Evolutionary conservation across 345 rosid species (phyloP).

Genomic region (Dipteronia sinensis): DNA sequence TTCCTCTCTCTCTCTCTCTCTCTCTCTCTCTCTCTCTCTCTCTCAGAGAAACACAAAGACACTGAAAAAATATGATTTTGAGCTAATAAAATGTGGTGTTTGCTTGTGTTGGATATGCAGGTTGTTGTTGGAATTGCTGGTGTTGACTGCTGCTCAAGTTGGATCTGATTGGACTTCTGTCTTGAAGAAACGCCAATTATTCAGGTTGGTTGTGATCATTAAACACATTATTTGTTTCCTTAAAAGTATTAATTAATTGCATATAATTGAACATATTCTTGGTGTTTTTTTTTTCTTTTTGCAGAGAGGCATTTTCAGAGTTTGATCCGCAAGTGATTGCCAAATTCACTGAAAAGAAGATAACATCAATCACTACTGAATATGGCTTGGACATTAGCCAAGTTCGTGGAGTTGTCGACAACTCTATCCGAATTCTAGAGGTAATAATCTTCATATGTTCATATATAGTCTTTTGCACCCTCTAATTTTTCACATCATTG

Average conservation of each 20-base stretch:
- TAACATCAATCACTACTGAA: slow-evolving; percentile 40
- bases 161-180: slow-evolving; percentile 82
- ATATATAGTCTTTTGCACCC: neutral
- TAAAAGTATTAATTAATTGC: neutral
- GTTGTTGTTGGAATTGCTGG: slow-evolving; percentile 62
- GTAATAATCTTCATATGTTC: slow-evolving; percentile 17
- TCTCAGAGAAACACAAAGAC: neutral
- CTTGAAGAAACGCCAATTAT: slow-evolving; percentile 56
- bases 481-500: neutral
- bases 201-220: slow-evolving; percentile 40
- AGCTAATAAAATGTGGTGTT: neutral
- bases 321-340: slow-evolving; percentile 60
- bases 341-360: slow-evolving; percentile 49
- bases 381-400: slow-evolving; percentile 55
- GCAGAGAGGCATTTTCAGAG: slow-evolving; percentile 61
- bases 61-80: neutral
- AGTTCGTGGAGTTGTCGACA: slow-evolving; percentile 58
- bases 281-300: neutral
- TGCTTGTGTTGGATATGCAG: slow-evolving; percentile 28
- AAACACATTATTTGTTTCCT: neutral
- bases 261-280: neutral
- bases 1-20: neutral
- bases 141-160: slow-evolving; percentile 70
- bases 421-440: slow-evolving; percentile 57
- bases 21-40: neutral